phyloP scores from a whole-genome alignment of 495 filamentous ascomycete genomes.

The Glarea lozoyensis region DNA sequence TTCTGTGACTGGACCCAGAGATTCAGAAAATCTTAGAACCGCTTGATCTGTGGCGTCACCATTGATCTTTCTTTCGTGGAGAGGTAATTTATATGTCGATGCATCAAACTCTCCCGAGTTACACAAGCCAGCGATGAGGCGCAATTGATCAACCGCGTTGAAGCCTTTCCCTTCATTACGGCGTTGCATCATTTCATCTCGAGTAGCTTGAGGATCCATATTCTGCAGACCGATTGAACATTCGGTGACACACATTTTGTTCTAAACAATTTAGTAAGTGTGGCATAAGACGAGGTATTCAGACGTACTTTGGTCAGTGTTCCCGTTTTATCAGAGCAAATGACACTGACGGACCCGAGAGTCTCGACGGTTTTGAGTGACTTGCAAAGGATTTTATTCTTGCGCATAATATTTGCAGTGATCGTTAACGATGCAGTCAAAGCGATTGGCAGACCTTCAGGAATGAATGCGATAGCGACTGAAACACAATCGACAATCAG shows the following conservation, averaged over 20 bases:
- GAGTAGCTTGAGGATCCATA: conserved; percentile 30
- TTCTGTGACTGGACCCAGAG: conserved; percentile 38
- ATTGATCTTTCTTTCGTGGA: conserved; percentile 48
- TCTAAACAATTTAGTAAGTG: conserved; percentile 27
- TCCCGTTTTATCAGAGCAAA: conserved; percentile 51
- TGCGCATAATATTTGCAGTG: conserved; percentile 28
- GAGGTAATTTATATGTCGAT: conserved; percentile 39
- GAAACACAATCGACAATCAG: conserved; percentile 60
- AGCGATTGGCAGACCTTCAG: conserved; percentile 61
- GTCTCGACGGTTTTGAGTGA: conserved; percentile 47
- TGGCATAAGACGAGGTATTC: conserved; percentile 28
- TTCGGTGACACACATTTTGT: conserved; percentile 52
- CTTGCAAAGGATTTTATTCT: conserved; percentile 27
- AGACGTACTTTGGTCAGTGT: conserved; percentile 18
- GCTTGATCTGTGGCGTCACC: conserved; percentile 70
- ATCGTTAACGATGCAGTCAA: conserved; percentile 49
- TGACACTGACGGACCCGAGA: conserved; percentile 52
- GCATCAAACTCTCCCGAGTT: conserved; percentile 65
- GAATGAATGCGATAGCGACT: conserved; percentile 65
- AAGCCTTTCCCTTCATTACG: conserved; percentile 15
- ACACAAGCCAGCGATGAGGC: conserved; percentile 48
- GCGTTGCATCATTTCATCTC: conserved; percentile 27
- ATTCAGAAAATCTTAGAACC: conserved; percentile 57
- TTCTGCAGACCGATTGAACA: conserved; percentile 34
- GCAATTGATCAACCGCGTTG: conserved; percentile 35